phyloP scores from a whole-genome alignment of 1,284 basidiomycete genomes.

The Ustilago vetiveriae region DNA sequence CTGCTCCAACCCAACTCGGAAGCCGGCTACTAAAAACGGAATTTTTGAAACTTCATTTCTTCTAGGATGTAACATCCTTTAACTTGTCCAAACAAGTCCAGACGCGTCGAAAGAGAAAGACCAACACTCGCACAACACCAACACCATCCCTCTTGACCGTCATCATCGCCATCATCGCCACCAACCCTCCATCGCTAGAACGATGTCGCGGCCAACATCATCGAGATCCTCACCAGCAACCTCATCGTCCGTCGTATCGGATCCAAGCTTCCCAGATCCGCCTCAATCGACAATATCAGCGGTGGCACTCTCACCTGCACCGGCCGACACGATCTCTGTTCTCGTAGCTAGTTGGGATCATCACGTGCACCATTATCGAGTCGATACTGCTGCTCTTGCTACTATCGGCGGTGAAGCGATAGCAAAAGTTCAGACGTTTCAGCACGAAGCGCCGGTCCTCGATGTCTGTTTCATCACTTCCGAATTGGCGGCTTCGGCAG shows the following conservation, averaged over 20 bases:
- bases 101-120: constrained; percentile 6
- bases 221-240: constrained; percentile 21
- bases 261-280: constrained; percentile 22
- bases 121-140: constrained; percentile 6
- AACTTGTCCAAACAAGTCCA: too few species aligned
- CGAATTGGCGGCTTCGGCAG: constrained; percentile 52
- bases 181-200: too few species aligned
- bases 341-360: constrained; percentile 63
- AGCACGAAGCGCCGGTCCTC: constrained; percentile 61
- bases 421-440: constrained; percentile 47
- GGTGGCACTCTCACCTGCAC: constrained; percentile 40
- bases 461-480: constrained; percentile 62
- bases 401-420: constrained; percentile 2
- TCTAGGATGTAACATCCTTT: too few species aligned
- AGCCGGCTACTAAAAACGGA: too few species aligned
- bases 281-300: constrained; percentile 48
- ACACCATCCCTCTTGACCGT: not conserved
- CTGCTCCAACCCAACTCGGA: too few species aligned
- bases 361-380: constrained; percentile 53
- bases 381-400: constrained; percentile 1
- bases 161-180: not conserved
- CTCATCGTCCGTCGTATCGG: constrained; percentile 5
- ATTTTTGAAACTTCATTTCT: too few species aligned
- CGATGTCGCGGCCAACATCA: constrained; percentile 26
- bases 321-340: constrained; percentile 12